Base-by-base conservation (phyloP, 1,139 yeast genomes). In the Yamadazyma oceani region DNA sequence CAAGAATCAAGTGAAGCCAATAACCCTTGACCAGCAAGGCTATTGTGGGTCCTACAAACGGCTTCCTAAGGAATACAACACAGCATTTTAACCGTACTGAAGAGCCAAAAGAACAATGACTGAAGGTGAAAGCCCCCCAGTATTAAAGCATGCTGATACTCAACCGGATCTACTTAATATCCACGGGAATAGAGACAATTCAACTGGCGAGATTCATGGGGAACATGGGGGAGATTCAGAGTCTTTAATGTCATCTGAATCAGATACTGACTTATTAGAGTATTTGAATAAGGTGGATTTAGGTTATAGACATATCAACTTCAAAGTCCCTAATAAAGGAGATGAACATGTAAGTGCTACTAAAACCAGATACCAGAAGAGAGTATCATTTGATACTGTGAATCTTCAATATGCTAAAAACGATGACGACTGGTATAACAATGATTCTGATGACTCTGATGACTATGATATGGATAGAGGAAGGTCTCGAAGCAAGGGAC, bases 351-450 rank as follows among this genome's bases (percentile, higher is more conserved):
- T 34, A 7, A 40, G 45, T 24, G 43, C 38, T 29, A 40, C 42
- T 7, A 40, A 37, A 12, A 13, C 17, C 8, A 43, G 47, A 15
- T 57, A 49, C 36, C 36, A 47, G 15, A 50, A 51, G 29, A 36
- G 60, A 36, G 58, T 57, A 5, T 49, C 58, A 0, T 57, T 57
- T 33, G 62, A 57, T 41, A 57, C 62, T 11, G 42, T 57, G 14
- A 47, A 57, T 33, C 25, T 57, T 15, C 49, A 49, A 27, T 51
- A 45, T 34, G 42, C 44, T 11, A 44, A 17, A 27, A 9, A 27
- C 10, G 19, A 27, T 14, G 30, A 27, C 11, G 44, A 35, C 16
- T 32, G 31, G 24, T 24, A 22, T 13, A 43, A 44, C 13, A 31
- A 22, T n/a, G 40, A 41, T 28, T 35, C 37, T 13, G 43, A 42